Evolutionary conservation across 2,329 filamentous ascomycete genomes (phyloP), one percentile per base, ranked within the genome.

Genomic region (Ceratocystis cubensis): DNA sequence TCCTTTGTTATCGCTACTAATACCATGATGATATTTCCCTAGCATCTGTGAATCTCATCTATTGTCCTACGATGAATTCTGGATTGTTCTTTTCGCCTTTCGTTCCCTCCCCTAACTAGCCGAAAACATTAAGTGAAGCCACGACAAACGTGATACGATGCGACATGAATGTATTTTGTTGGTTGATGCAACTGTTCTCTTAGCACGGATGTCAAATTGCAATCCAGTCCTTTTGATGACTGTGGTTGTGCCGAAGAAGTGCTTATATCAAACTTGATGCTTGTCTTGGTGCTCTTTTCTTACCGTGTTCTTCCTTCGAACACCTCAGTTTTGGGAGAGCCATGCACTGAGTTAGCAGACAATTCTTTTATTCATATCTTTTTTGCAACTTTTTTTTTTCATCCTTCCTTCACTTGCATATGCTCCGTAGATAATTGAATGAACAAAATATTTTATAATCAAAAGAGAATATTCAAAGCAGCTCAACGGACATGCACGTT

Each of bases 151-250:
- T 30, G 25, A 44, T 48, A 17, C 30, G 13, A 33, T 57, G 61
- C 37, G 13, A 41, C 3, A 37, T 37, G 10, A 37, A 37, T 41
- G 10, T 33, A 1, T 48, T 61, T 33, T 33, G 59, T 46, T 62
- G 37, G 17, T 63, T 45, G 7, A 63, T 25, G 13, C 48, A 63
- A 67, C 63, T 71, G 22, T 57, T 41, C 37, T 10, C 33, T 41
- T 78, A 93, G 92, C 92, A 96, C 89, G 88, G 89, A 96, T 96
- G 91, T 96, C 91, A 96, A 96, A 96, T 96, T 96, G 86, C 92
- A 94, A 93, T 88, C 81, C 84, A 84, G 87, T 86, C 86, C 76
- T 76, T 75, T 76, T 78, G 75, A 86, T 96, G 89, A 88, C 89
- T 91, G 85, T 81, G 83, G 85, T 92, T 94, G 92, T 91, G 92